A percentile compares a stretch with the other conserved stretches of the same genome.
These are phyloP conservation scores for Thecaphora thlaspeos DNA, from an alignment of 1,284 basidiomycete species.

Conservation along the genomic window DNA sequence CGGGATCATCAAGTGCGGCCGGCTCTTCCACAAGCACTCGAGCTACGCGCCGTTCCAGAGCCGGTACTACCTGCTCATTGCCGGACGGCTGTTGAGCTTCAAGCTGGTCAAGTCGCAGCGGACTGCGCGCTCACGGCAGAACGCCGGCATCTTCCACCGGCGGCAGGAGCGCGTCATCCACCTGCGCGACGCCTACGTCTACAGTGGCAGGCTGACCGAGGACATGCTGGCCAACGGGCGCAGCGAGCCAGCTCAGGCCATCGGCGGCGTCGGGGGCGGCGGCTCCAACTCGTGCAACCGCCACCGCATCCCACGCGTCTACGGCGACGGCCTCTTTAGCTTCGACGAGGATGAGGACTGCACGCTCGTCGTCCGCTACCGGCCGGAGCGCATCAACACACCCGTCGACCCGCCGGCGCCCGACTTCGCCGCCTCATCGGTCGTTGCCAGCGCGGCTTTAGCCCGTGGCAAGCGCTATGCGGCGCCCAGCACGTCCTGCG, in stretches of 20 bases:
- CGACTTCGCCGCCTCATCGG: neutral
- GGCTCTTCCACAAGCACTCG: constrained; percentile 65
- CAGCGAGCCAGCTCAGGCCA: constrained; percentile 35
- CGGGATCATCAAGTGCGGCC: constrained; percentile 70
- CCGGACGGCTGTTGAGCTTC: constrained; percentile 49
- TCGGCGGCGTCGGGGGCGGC: constrained; percentile 27
- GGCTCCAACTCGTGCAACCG: constrained; percentile 35
- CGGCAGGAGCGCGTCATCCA: constrained; percentile 50
- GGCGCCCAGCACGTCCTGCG: neutral
- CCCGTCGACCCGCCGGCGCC: constrained; percentile 21
- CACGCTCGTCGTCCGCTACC: constrained; percentile 54
- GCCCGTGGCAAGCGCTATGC: too few species aligned
- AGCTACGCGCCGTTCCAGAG: constrained; percentile 40
- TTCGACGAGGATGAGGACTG: constrained; percentile 56
- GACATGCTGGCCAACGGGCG: constrained; percentile 37
- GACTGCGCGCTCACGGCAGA: constrained; percentile 51
- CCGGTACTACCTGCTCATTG: constrained; percentile 48
- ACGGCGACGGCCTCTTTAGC: constrained; percentile 48
- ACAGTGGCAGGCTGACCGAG: constrained; percentile 49
- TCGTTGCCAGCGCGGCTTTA: neutral
- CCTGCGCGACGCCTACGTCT: constrained; percentile 55
- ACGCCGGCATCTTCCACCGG: constrained; percentile 53
- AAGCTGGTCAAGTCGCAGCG: constrained; percentile 46
- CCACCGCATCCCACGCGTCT: constrained; percentile 48
- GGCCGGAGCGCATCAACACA: constrained; percentile 36